Conservation (phyloP, 257 asterid species). For the Nicotiana tabacum region DNA sequence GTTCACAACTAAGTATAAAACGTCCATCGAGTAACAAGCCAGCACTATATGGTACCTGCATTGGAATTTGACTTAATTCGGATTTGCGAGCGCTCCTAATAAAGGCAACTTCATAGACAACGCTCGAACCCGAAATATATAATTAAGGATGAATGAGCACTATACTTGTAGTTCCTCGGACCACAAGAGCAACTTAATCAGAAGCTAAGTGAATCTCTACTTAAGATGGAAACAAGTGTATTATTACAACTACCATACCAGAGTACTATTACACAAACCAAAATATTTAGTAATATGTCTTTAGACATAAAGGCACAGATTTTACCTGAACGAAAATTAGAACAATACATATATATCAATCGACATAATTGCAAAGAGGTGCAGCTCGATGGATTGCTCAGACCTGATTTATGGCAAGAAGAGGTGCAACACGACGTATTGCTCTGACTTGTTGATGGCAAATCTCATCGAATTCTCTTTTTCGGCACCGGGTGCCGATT, state of each 20-base stretch:
- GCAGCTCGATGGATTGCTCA: not conserved
- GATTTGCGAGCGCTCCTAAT: too few species aligned
- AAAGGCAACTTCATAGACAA: too few species aligned
- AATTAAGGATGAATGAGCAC: too few species aligned
- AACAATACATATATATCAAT: not conserved
- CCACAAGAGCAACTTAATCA: too few species aligned
- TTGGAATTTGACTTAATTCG: too few species aligned
- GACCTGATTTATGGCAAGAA: not conserved
- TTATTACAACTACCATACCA: not conserved
- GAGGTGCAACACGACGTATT: not conserved
- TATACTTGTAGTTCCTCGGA: too few species aligned
- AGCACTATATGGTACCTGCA: too few species aligned
- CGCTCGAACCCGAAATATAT: too few species aligned
- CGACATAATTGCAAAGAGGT: not conserved
- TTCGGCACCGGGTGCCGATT: too few species aligned
- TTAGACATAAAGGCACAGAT: not conserved
- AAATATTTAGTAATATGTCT: not conserved
- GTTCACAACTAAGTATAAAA: too few species aligned
- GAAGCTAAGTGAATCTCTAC: not conserved
- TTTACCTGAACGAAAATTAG: not conserved
- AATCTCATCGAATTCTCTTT: not conserved
- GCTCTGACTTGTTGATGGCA: not conserved
- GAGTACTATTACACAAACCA: not conserved
- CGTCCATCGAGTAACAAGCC: too few species aligned
- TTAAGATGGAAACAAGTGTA: not conserved